Percentiles rank a stretch among this genome's conserved stretches.
Conservation (phyloP, 108 stramenopile genomes). For the Seminavis robusta region DNA sequence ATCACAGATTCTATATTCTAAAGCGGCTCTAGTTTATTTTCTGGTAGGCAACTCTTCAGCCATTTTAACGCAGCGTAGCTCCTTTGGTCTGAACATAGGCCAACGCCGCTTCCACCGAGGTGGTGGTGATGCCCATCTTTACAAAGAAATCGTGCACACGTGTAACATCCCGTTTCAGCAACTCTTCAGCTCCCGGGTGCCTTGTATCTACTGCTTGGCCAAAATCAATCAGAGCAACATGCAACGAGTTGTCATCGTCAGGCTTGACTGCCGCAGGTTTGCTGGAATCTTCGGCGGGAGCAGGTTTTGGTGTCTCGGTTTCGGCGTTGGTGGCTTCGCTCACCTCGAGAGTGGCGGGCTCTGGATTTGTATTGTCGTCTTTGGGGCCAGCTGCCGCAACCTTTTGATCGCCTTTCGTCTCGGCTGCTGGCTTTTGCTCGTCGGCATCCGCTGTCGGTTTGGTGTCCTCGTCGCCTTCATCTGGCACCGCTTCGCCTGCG, state of each 20-base stretch:
- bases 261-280: no score
- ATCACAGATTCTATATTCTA: no score
- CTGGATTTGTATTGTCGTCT: no score
- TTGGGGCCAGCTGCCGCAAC: neutral
- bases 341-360: no score
- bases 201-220: slow-evolving; percentile 70
- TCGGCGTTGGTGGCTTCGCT: no score
- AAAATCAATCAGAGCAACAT: slow-evolving; percentile 79
- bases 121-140: slow-evolving; percentile 45
- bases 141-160: slow-evolving; percentile 58
- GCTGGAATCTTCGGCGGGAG: no score
- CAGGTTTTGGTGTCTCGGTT: no score
- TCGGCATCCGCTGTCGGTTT: slow-evolving; percentile 10
- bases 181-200: slow-evolving; percentile 48
- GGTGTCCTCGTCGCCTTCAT: slow-evolving; percentile 6
- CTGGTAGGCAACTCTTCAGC: no score
- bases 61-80: no score
- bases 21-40: no score
- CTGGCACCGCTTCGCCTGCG: neutral
- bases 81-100: no score
- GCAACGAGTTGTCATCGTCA: slow-evolving; percentile 35
- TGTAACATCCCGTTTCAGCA: slow-evolving; percentile 52
- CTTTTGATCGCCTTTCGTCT: neutral
- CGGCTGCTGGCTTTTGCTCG: neutral
- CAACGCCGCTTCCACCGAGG: slow-evolving; percentile 39